A percentile compares a stretch with the other conserved stretches of the same genome.
Evolutionary conservation across 192 early-diverging fungal species (phyloP).

Genomic region (Phycomyces blakesleeanus): DNA sequence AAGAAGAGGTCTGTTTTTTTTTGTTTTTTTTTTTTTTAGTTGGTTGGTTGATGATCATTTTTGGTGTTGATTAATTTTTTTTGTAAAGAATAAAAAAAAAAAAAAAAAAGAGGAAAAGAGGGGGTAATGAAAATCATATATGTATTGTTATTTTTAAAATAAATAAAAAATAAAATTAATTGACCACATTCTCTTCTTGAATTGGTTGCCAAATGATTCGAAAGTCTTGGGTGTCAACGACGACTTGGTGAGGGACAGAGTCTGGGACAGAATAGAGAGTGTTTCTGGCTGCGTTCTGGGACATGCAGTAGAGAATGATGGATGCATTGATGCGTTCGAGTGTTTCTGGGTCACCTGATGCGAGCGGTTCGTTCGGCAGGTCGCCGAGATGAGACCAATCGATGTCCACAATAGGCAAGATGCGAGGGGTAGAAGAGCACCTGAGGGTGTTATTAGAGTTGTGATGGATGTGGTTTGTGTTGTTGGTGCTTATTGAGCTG

Average conservation of each 20-base stretch:
- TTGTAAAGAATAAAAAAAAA: too few species aligned
- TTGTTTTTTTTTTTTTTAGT: too few species aligned
- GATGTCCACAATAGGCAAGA: neutral
- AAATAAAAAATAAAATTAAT: neutral
- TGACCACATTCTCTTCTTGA: neutral
- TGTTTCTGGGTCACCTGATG: neutral
- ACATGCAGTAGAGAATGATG: conserved; percentile 1
- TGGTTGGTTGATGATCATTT: too few species aligned
- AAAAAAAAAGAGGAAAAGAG: too few species aligned
- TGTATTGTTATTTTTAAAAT: too few species aligned
- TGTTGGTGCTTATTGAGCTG: too few species aligned
- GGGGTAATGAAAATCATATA: too few species aligned
- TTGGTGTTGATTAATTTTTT: too few species aligned
- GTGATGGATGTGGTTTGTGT: too few species aligned
- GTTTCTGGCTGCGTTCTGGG: neutral
- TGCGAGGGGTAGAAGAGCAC: neutral
- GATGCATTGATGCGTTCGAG: neutral
- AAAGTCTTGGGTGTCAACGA: neutral
- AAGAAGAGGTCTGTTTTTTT: too few species aligned
- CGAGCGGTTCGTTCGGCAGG: neutral
- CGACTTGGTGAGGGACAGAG: neutral
- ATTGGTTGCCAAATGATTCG: neutral
- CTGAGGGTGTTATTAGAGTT: too few species aligned
- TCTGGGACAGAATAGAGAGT: neutral
- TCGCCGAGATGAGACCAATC: neutral